Percentiles rank a stretch among this genome's conserved stretches.
Evolutionary conservation across 179 eudicot genomes (phyloP).

Genomic region (Camellia oleifera): DNA sequence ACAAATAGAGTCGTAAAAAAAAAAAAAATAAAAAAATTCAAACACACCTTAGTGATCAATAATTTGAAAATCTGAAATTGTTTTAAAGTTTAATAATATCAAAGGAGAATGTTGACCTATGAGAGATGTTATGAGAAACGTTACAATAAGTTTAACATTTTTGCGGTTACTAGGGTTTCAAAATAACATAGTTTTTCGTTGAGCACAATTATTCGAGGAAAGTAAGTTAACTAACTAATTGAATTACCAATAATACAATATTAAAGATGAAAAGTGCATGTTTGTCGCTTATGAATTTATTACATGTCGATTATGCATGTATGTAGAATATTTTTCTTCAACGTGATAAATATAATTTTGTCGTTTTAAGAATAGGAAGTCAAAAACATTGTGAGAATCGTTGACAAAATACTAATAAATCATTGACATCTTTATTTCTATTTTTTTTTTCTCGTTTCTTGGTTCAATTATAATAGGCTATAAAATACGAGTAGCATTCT

Average conservation of each 20-base stretch:
- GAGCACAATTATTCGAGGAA: neutral
- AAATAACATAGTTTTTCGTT: neutral
- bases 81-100: no score
- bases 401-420: no score
- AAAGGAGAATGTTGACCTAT: neutral
- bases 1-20: no score
- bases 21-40: no score
- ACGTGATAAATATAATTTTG: neutral
- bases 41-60: no score
- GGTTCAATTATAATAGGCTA: no score
- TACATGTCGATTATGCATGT: neutral
- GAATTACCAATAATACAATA: neutral
- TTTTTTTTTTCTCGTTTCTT: no score
- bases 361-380: neutral
- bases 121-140: neutral
- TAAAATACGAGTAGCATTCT: no score
- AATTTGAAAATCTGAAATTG: no score
- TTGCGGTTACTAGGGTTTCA: no score
- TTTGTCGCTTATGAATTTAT: neutral
- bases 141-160: neutral
- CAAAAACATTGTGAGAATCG: neutral
- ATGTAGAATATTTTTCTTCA: no score
- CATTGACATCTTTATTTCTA: no score
- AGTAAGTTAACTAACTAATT: neutral
- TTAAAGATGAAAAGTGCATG: neutral